These are phyloP conservation scores for Pseudogymnoascus sp. DNA, from an alignment of 2,329 filamentous ascomycete species.

Conservation along the genomic window DNA sequence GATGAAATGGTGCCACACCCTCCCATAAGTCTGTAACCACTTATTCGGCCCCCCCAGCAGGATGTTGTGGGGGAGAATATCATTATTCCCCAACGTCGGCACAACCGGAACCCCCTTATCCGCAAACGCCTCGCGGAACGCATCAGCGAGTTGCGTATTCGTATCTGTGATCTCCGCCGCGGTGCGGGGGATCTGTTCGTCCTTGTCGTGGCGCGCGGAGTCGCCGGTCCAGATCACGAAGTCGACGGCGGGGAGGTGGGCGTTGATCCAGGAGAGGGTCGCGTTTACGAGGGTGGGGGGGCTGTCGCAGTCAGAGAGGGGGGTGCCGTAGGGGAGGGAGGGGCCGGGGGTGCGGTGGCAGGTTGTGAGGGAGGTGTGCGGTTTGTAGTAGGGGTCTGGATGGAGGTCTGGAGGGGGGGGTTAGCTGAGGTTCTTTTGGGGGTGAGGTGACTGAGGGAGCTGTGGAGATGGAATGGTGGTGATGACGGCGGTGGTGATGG, in stretches of 20 bases:
- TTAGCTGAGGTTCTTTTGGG: conserved; percentile 8
- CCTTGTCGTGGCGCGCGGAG: conserved; percentile 80
- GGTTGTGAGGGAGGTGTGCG: conserved; percentile 60
- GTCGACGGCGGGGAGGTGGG: conserved; percentile 72
- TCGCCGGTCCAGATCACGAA: conserved; percentile 93
- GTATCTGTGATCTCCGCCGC: conserved; percentile 65
- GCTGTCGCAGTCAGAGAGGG: conserved; percentile 81
- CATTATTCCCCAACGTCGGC: conserved; percentile 92
- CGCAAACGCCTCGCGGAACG: conserved; percentile 67
- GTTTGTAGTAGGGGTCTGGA: conserved; percentile 78
- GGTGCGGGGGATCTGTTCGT: conserved; percentile 69
- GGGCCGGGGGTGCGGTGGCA: conserved; percentile 74
- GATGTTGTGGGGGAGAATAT: conserved; percentile 95
- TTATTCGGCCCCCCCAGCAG: conserved; percentile 75
- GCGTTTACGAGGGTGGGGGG: conserved; percentile 73
- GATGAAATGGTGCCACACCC: conserved; percentile 80
- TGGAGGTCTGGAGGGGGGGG: conserved; percentile 68
- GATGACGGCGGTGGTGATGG: conserved; percentile 8
- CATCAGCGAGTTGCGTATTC: conserved; percentile 67
- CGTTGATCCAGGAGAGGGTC: conserved; percentile 80
- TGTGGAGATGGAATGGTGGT: conserved; percentile 9
- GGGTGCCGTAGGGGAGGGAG: conserved; percentile 74
- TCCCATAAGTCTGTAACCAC: conserved; percentile 69
- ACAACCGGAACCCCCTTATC: conserved; percentile 62
- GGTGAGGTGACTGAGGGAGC: too few species aligned